Base-by-base conservation (phyloP, 2,329 filamentous ascomycete genomes). In the Verticillium nubilum region DNA sequence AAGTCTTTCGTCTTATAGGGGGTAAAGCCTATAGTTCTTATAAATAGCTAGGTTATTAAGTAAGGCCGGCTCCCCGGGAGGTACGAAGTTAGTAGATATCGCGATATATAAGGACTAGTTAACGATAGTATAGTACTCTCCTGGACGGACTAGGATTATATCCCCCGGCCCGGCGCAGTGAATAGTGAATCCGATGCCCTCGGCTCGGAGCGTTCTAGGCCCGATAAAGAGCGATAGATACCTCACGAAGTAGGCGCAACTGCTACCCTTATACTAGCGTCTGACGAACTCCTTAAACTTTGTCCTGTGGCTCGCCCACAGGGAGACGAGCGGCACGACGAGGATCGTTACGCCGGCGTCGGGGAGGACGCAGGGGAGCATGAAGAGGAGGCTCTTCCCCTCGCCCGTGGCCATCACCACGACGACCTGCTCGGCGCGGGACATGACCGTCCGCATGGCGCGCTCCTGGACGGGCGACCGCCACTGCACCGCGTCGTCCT, bases 51-150 rank as follows among this genome's bases (percentile, higher is more conserved):
- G 56, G 31, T 56, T 52, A 37, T 25, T n/a, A 13, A 31, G 60
- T 12, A 59, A 57, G 5, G 31, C 35, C 6, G 15, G 19, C 31
- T 58, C 57, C 15, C 57, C 58, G 19, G 57, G 60, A 23, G 54
- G 59, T 23, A 55, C n/a, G 54, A 58, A 60, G 42, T 60, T 60
- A 26, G 59, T 59, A 15, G 57, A 33, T 28, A 55, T 55, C 10
- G 57, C 50, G 52, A 59, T 54, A 35, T 47, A 61, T 13, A n/a
- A 23, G 52, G 57, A 54, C 27, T 42, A 57, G 52, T 61, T 61
- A 4, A 59, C 54, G 27, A 61, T 31, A 27, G 50, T 27, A 29
- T 61, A 31, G 52, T 59, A 59, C 29, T 61, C 31, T 1, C 56
- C 37, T 5, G 54, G 60, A 19, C 26, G 27, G 5, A 50, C 59